Percentiles rank a stretch among this genome's conserved stretches.
phyloP scores from a whole-genome alignment of 495 filamentous ascomycete genomes.

The Venustampulla echinocandica region DNA sequence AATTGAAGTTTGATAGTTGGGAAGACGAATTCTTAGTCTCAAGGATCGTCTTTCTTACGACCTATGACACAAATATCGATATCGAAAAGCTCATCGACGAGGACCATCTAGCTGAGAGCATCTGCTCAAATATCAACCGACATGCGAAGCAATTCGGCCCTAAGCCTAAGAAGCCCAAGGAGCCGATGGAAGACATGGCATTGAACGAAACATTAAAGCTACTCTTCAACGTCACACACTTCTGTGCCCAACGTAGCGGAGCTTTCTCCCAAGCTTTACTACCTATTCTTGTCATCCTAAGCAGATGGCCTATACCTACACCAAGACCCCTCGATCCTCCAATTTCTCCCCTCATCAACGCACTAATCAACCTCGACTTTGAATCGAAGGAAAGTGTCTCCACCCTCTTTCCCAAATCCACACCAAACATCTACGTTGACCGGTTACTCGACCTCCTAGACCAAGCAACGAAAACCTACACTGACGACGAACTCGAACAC shows the following conservation, averaged over 20 bases:
- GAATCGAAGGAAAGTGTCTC: constrained; percentile 26
- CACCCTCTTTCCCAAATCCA: constrained; percentile 57
- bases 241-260: constrained; percentile 48
- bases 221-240: constrained; percentile 77
- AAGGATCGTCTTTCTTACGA: constrained; percentile 76
- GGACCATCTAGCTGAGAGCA: constrained; percentile 58
- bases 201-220: constrained; percentile 79
- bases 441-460: constrained; percentile 68
- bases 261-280: constrained; percentile 61
- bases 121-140: constrained; percentile 57
- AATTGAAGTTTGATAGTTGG: constrained; percentile 62
- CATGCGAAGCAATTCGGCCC: constrained; percentile 51
- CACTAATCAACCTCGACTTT: constrained; percentile 70
- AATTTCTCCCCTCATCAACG: constrained; percentile 60
- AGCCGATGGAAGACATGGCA: constrained; percentile 69
- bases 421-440: constrained; percentile 53
- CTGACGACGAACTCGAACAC: constrained; percentile 58
- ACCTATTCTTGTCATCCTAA: constrained; percentile 64
- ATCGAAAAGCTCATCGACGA: constrained; percentile 61
- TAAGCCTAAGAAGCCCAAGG: constrained; percentile 22
- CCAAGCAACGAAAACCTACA: constrained; percentile 49
- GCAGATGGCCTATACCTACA: constrained; percentile 27
- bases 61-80: constrained; percentile 68
- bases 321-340: constrained; percentile 34
- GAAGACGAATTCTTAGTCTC: constrained; percentile 87